Percentiles rank a stretch among this genome's conserved stretches.
Evolutionary conservation across 495 filamentous ascomycete genomes (phyloP).

Genomic region (Podospora sp.): DNA sequence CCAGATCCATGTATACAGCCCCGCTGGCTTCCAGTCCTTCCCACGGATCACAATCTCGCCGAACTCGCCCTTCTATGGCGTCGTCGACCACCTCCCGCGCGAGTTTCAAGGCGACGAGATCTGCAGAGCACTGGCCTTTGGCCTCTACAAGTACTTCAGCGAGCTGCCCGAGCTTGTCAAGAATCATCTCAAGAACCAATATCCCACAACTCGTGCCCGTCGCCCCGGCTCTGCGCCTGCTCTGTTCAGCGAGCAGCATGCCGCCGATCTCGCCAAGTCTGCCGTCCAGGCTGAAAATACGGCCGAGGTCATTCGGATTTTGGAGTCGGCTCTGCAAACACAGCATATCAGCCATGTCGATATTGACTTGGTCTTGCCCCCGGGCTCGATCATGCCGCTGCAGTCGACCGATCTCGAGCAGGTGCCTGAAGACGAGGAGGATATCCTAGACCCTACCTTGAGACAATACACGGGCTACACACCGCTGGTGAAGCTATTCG

Average conservation of each 20-base stretch:
- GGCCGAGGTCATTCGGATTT: slow-evolving; percentile 66
- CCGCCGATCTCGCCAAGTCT: slow-evolving; percentile 80
- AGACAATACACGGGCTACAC: slow-evolving; percentile 75
- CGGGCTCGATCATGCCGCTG: slow-evolving; percentile 66
- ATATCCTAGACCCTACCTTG: slow-evolving; percentile 60
- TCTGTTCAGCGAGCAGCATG: slow-evolving; percentile 90
- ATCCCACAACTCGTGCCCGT: slow-evolving; percentile 48
- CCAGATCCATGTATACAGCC: slow-evolving; percentile 86
- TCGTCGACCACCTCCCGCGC: slow-evolving; percentile 86
- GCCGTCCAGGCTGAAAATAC: slow-evolving; percentile 79
- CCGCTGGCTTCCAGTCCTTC: slow-evolving; percentile 84
- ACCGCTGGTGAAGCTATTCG: slow-evolving; percentile 72
- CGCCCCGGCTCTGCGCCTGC: slow-evolving; percentile 61
- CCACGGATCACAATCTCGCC: slow-evolving; percentile 89
- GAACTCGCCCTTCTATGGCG: slow-evolving; percentile 90
- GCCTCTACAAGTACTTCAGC: slow-evolving; percentile 87
- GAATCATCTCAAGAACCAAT: slow-evolving; percentile 55
- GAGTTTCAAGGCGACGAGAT: slow-evolving; percentile 94
- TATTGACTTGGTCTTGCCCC: slow-evolving; percentile 81
- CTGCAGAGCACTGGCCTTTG: slow-evolving; percentile 85
- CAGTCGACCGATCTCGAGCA: slow-evolving; percentile 55
- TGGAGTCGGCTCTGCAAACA: slow-evolving; percentile 72
- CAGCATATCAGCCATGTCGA: slow-evolving; percentile 83
- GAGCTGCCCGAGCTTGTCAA: slow-evolving; percentile 80
- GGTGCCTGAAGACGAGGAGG: slow-evolving; percentile 58